A percentile compares a stretch with the other conserved stretches of the same genome.
Evolutionary conservation across 495 filamentous ascomycete genomes (phyloP).

Genomic region (Penicillium flavigenum): DNA sequence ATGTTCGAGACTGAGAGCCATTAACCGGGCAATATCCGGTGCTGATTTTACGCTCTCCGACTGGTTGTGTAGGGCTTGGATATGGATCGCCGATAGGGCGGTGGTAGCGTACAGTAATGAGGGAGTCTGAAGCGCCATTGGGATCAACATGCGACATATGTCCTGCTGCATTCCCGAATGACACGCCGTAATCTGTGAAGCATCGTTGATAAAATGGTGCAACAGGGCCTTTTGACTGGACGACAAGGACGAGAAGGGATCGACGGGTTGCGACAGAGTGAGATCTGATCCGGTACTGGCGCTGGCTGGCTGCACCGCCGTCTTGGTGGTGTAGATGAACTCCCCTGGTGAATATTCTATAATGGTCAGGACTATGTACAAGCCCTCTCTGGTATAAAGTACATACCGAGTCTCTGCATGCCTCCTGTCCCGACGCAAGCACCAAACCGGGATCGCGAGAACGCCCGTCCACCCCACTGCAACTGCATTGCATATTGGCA

Average conservation of each 20-base stretch:
- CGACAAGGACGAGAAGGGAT: conserved; percentile 44
- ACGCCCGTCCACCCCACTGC: conserved; percentile 43
- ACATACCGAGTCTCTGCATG: conserved; percentile 48
- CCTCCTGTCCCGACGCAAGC: conserved; percentile 43
- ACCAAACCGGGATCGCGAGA: conserved; percentile 49
- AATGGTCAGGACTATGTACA: neutral
- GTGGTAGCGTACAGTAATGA: conserved; percentile 48
- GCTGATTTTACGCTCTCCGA: conserved; percentile 45
- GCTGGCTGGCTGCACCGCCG: conserved; percentile 19
- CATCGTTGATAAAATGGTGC: conserved; percentile 49
- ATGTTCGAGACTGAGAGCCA: conserved; percentile 48
- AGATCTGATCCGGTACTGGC: conserved; percentile 23
- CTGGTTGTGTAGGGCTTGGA: conserved; percentile 45
- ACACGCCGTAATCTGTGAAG: conserved; percentile 47
- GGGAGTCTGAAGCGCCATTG: conserved; percentile 49
- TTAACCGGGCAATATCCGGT: conserved; percentile 45
- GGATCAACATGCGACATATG: conserved; percentile 49
- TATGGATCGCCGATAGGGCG: conserved; percentile 48
- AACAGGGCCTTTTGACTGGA: conserved; percentile 42
- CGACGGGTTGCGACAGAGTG: conserved; percentile 34
- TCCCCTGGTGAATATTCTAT: conserved; percentile 50
- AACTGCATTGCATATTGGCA: conserved; percentile 43
- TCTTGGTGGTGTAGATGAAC: conserved; percentile 45
- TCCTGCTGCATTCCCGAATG: conserved; percentile 48
- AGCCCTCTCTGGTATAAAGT: neutral